A percentile compares a stretch with the other conserved stretches of the same genome.
These are phyloP conservation scores for Naumovozyma dairenensis DNA, from an alignment of 805 yeast species.

Conservation along the genomic window DNA sequence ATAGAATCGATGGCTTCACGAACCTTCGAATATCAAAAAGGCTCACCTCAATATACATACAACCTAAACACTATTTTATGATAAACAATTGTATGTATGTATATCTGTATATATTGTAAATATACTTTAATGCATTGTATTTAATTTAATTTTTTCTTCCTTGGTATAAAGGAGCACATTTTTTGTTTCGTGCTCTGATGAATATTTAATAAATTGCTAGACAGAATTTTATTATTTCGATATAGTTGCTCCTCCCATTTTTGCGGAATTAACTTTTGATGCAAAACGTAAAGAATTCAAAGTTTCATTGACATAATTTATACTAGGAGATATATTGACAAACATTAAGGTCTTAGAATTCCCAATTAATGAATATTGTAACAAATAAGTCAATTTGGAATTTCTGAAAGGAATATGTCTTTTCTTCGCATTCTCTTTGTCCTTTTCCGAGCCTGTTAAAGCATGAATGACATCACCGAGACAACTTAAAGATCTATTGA, in stretches of 20 bases:
- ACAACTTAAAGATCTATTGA: constrained; percentile 78
- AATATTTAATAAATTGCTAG: too few species aligned
- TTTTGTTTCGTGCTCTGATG: too few species aligned
- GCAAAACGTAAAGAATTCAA: constrained; percentile 84
- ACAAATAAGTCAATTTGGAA: constrained; percentile 78
- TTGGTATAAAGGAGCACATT: too few species aligned
- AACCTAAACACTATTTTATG: too few species aligned
- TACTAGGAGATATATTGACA: constrained; percentile 72
- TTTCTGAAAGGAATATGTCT: constrained; percentile 88
- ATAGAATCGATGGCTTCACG: too few species aligned
- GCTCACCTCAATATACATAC: too few species aligned
- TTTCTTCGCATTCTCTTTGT: too few species aligned
- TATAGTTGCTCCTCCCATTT: constrained; percentile 13
- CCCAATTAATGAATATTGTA: constrained; percentile 79
- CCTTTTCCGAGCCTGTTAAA: constrained; percentile 39
- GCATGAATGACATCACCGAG: constrained; percentile 84
- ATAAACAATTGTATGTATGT: too few species aligned
- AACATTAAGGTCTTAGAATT: constrained; percentile 87
- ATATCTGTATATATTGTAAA: too few species aligned
- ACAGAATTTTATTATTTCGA: neutral
- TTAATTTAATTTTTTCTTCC: too few species aligned
- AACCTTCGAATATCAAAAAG: too few species aligned
- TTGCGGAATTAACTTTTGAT: constrained; percentile 61
- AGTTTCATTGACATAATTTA: constrained; percentile 60
- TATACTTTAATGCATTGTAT: too few species aligned